phyloP scores from a whole-genome alignment of 768 basidiomycete genomes.

The Panaeolus cyanescens region DNA sequence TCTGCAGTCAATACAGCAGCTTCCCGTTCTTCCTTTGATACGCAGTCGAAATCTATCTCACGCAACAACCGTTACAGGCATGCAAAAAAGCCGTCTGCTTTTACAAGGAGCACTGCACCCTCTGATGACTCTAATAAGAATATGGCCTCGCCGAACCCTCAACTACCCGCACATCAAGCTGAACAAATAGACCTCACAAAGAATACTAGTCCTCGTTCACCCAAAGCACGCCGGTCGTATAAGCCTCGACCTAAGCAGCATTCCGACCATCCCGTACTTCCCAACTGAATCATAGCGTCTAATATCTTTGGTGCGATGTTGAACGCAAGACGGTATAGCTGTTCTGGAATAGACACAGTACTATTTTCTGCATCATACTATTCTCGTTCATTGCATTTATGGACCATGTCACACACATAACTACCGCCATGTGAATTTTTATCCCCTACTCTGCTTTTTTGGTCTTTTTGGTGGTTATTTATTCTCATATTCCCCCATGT shows the following conservation, averaged over 20 bases:
- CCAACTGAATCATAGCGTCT: not conserved
- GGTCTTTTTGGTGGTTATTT: not conserved
- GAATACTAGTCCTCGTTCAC: not conserved
- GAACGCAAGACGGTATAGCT: too few relatives aligned
- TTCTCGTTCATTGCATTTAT: not conserved
- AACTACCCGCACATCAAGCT: not conserved
- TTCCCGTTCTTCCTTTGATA: not conserved
- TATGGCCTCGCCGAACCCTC: not conserved
- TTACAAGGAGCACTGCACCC: not conserved
- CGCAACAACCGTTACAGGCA: not conserved
- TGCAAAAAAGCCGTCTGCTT: not conserved
- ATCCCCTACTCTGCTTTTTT: not conserved
- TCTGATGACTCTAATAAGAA: not conserved
- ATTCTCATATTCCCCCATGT: not conserved
- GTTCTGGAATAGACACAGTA: not conserved
- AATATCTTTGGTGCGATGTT: too few relatives aligned
- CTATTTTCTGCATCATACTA: not conserved
- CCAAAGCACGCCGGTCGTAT: not conserved
- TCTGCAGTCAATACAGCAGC: not conserved
- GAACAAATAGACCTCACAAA: not conserved
- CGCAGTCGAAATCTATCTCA: not conserved
- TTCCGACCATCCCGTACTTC: not conserved
- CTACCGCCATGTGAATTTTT: conserved; percentile 2
- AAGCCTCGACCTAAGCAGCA: not conserved
- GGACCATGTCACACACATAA: not conserved